Evolutionary conservation across 2,329 filamentous ascomycete genomes (phyloP).

Genomic region (Pseudogymnoascus destructans): DNA sequence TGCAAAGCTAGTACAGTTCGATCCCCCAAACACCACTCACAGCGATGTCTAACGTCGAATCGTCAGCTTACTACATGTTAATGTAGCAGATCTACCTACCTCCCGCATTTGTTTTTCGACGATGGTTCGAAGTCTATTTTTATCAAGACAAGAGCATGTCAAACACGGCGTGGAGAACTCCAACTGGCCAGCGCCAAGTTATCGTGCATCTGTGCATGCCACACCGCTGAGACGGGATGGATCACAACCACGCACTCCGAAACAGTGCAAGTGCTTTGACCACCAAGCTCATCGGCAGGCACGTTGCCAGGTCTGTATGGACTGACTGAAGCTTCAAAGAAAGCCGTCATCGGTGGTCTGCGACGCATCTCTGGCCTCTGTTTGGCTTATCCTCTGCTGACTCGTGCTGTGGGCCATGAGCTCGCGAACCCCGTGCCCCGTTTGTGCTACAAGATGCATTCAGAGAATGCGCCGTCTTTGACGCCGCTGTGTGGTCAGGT

Average conservation of each 20-base stretch:
- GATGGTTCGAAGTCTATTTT: neutral
- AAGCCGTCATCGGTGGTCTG: neutral
- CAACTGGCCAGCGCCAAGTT: neutral
- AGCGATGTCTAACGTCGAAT: neutral
- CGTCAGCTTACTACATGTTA: neutral
- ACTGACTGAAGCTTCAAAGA: neutral
- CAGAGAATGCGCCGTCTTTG: neutral
- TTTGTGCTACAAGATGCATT: slow-evolving; percentile 1
- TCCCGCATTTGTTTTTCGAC: neutral
- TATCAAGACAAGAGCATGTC: neutral
- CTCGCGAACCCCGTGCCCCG: neutral
- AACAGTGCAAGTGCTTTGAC: slow-evolving; percentile 3
- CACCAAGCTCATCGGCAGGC: neutral
- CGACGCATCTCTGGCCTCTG: neutral
- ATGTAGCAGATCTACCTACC: neutral
- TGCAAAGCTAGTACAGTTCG: neutral
- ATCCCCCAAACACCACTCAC: neutral
- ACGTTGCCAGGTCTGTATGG: neutral
- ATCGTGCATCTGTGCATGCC: neutral
- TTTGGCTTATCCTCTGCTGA: neutral
- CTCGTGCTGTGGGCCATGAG: neutral
- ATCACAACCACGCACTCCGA: neutral
- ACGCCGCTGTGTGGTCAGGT: no score
- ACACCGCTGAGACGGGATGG: slow-evolving; percentile 5
- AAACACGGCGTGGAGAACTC: neutral